Base-by-base conservation (phyloP, 2,329 filamentous ascomycete genomes). In the Endoconidiophora polonica region DNA sequence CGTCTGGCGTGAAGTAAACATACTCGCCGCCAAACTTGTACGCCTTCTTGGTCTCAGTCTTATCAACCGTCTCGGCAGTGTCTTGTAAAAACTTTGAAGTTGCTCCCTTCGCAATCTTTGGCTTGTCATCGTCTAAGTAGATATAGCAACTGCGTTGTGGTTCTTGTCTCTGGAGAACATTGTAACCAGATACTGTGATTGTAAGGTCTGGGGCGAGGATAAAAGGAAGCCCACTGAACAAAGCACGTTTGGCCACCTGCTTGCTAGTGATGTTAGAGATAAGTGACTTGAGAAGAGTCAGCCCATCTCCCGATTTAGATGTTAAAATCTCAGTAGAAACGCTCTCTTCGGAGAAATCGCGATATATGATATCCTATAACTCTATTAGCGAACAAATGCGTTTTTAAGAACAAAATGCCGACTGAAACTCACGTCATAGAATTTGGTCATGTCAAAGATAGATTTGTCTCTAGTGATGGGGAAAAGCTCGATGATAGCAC, bases 11-110 rank as follows among this genome's bases (percentile, higher is more conserved):
- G 62, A 98, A 98, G 45, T 82, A 75, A 44, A 98, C 77, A 44
- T 86, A 86, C 56, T 94, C 86, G 38, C 86, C 88, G 10, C 90
- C 91, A 60, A 96, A 96, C 58, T 91, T 95, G 70, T 91, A 98
- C 0, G 90, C 91, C 63, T 91, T 95, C 53, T 83, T 83, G 18
- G 93, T 76, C 58, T 96, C 87, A 2, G 67, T 67, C 57, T 88
- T 88, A 55, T 93, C 81, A 0, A 96, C 78, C 0, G 78, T 77
- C 37, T 80, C 74, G 2, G 81, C 76, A 16, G 79, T 87, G 57
- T 93, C 86, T 54, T 86, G 83, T 3, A 86, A 81, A 50, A 88
- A 73, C 51, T 80, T 77, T 1, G 78, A 80, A 0, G 85, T 91
- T 57, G 82, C 76, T 1, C 83, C 79, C 10, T 76, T 70, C 1